phyloP scores from a whole-genome alignment of 1,284 basidiomycete species.

The Apiotrichum akiyoshidainum region DNA sequence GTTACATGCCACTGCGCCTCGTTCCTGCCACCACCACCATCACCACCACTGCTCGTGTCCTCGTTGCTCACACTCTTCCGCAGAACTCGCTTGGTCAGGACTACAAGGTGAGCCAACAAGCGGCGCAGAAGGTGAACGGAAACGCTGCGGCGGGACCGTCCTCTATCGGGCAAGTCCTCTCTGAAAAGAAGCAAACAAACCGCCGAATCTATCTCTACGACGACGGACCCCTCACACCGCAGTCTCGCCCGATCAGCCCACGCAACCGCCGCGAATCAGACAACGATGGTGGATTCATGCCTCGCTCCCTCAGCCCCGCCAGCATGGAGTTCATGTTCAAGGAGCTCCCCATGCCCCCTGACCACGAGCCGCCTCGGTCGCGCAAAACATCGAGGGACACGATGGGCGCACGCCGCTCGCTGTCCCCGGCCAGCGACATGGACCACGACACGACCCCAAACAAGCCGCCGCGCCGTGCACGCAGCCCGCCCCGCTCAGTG shows the following conservation, averaged over 20 bases:
- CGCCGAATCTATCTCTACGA: constrained; percentile 1
- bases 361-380: constrained; percentile 1
- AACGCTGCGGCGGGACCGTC: background rate
- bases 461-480: background rate
- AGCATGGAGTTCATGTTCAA: constrained; percentile 7
- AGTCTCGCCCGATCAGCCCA: background rate
- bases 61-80: background rate
- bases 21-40: background rate
- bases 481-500: background rate
- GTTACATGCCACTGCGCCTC: background rate
- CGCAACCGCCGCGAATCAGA: background rate
- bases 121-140: background rate
- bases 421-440: background rate
- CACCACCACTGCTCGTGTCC: too few species aligned
- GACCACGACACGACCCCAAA: background rate
- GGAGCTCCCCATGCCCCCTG: constrained; percentile 3
- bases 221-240: constrained; percentile 6
- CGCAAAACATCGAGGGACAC: background rate
- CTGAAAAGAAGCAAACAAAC: background rate
- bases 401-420: background rate
- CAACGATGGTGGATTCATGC: background rate
- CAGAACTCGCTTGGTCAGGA: background rate
- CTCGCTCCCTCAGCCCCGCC: background rate
- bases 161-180: background rate
- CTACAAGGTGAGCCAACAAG: background rate